Evolutionary conservation across 2,329 filamentous ascomycete genomes (phyloP).

Genomic region (Pseudomassariella vexata): DNA sequence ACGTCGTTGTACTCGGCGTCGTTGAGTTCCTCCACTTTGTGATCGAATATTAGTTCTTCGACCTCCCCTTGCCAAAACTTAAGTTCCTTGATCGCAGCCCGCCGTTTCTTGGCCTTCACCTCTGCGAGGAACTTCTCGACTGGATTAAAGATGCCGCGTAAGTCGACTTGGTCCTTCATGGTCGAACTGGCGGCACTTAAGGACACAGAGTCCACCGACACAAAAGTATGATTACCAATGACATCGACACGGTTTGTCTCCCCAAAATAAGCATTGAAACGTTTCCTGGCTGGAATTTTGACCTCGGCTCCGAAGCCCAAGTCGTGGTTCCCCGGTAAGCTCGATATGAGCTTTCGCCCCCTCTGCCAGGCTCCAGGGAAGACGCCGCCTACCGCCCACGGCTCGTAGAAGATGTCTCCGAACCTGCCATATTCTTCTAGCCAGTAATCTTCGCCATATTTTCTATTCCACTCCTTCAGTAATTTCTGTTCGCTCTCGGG

Average conservation of each 20-base stretch:
- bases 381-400: constrained; percentile 55
- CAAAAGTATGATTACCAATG: constrained; percentile 90
- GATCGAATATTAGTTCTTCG: constrained; percentile 48
- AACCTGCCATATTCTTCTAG: constrained; percentile 81
- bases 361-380: constrained; percentile 52
- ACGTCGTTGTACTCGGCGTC: constrained; percentile 36
- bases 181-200: constrained; percentile 64
- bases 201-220: constrained; percentile 85
- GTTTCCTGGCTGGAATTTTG: constrained; percentile 70
- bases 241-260: constrained; percentile 87
- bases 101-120: constrained; percentile 59
- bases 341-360: constrained; percentile 74
- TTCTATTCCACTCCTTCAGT: constrained; percentile 62
- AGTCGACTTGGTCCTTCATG: constrained; percentile 43
- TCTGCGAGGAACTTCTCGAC: constrained; percentile 69
- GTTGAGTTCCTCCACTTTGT: constrained; percentile 54
- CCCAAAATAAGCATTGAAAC: constrained; percentile 86
- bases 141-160: constrained; percentile 66
- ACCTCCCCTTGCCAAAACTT: constrained; percentile 56
- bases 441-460: constrained; percentile 82
- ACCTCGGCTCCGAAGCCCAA: constrained; percentile 85
- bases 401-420: constrained; percentile 73
- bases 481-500: constrained; percentile 46
- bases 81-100: constrained; percentile 64
- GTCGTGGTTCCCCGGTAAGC: constrained; percentile 91